Evolutionary conservation across 2,329 filamentous ascomycete species (phyloP).

Genomic region (Scedosporium aurantiacum): DNA sequence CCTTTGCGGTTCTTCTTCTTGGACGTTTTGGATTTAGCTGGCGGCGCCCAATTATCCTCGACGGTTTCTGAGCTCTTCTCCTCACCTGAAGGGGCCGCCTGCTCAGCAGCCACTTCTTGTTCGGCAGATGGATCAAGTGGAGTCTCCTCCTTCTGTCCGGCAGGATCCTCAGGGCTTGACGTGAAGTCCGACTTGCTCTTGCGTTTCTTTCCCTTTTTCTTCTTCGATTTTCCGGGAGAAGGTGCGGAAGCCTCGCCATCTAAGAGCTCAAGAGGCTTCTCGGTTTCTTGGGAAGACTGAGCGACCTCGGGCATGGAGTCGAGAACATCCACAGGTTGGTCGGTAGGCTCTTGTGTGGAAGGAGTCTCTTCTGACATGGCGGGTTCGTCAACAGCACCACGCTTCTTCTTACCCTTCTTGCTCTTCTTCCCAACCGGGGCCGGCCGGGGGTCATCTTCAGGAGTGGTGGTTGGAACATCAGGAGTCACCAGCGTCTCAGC

Average conservation of each 20-base stretch:
- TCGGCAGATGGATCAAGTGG: not conserved
- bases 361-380: not conserved
- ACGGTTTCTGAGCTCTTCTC: not conserved
- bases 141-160: not conserved
- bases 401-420: conserved; percentile 22
- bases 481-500: not conserved
- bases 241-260: not conserved
- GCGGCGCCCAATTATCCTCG: not conserved
- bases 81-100: not conserved
- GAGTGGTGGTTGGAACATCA: conserved; percentile 1
- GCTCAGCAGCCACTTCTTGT: not conserved
- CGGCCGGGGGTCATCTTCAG: not conserved
- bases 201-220: not conserved
- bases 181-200: not conserved
- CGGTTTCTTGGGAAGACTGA: not conserved
- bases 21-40: not conserved
- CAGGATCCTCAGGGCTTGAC: not conserved
- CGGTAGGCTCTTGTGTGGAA: not conserved
- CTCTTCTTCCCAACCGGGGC: conserved; percentile 14
- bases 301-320: not conserved
- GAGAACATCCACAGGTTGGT: not conserved
- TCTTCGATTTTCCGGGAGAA: not conserved
- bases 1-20: conserved; percentile 1
- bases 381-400: conserved; percentile 1
- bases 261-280: not conserved